These are phyloP conservation scores for Phytophthora pisi DNA, from an alignment of 352 stramenopile species.

Conservation along the genomic window DNA sequence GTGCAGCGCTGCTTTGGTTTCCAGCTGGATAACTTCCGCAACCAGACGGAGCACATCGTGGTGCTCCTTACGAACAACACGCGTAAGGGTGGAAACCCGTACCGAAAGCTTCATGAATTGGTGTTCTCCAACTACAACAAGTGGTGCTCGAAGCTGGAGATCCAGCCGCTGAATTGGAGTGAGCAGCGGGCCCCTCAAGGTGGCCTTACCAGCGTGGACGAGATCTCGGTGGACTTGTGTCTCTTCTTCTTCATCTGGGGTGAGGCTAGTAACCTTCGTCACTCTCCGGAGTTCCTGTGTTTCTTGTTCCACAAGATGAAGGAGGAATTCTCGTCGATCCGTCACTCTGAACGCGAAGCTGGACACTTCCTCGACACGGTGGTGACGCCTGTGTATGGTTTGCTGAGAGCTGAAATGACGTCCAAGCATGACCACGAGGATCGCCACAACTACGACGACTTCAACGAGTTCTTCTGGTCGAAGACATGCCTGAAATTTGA, in stretches of 20 bases:
- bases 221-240: conserved; percentile 86
- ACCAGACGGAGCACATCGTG: conserved; percentile 98
- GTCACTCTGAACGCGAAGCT: conserved; percentile 82
- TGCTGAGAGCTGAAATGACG: conserved; percentile 88
- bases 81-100: conserved; percentile 78
- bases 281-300: conserved; percentile 98
- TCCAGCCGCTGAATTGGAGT: conserved; percentile 73
- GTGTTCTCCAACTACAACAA: conserved; percentile 91
- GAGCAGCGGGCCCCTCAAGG: conserved; percentile 75
- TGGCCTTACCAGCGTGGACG: conserved; percentile 86
- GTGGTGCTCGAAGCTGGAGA: conserved; percentile 87
- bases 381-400: conserved; percentile 95
- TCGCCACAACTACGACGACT: conserved; percentile 98
- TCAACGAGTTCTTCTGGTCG: conserved; percentile 99
- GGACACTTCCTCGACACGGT: conserved; percentile 98
- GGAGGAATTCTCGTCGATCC: conserved; percentile 78
- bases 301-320: conserved; percentile 98
- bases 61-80: conserved; percentile 95
- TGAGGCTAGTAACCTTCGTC: conserved; percentile 96
- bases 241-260: conserved; percentile 99
- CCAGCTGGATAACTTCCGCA: conserved; percentile 89
- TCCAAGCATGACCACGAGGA: conserved; percentile 93
- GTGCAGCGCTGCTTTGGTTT: conserved; percentile 89
- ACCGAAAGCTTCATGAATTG: conserved; percentile 79
- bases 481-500: conserved; percentile 94